Percentiles rank a stretch among this genome's conserved stretches.
phyloP scores from a whole-genome alignment of 2,329 filamentous ascomycete genomes.

The Colletotrichum sp. region DNA sequence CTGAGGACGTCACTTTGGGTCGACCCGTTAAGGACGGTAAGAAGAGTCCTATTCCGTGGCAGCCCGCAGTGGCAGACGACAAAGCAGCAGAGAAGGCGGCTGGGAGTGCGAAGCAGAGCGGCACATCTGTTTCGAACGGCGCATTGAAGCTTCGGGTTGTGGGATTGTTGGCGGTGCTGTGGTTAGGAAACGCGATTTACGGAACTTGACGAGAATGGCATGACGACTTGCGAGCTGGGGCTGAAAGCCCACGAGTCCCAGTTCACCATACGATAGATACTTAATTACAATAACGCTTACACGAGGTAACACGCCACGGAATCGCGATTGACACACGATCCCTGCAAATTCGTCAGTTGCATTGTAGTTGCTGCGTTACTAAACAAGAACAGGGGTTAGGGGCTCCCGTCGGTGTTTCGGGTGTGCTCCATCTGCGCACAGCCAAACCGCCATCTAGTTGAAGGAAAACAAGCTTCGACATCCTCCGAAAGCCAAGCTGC shows the following conservation, averaged over 20 bases:
- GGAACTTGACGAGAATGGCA: slow-evolving; percentile 1
- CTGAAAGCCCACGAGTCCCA: not conserved
- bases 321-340: not conserved
- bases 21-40: slow-evolving; percentile 9
- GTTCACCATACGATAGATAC: not conserved
- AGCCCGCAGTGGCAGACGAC: not conserved
- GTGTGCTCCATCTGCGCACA: not conserved
- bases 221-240: not conserved
- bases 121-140: not conserved
- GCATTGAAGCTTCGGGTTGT: not conserved
- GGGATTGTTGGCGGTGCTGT: slow-evolving; percentile 10
- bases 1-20: not conserved
- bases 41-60: slow-evolving; percentile 9
- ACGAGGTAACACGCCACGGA: not conserved
- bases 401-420: not conserved
- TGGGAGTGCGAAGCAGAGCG: not conserved
- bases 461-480: slow-evolving; percentile 7
- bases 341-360: not conserved
- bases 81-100: not conserved
- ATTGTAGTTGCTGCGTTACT: not conserved
- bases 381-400: slow-evolving; percentile 3
- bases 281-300: slow-evolving; percentile 3
- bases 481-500: not conserved
- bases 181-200: slow-evolving; percentile 19
- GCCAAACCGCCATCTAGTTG: not conserved